A percentile compares a stretch with the other conserved stretches of the same genome.
These are phyloP conservation scores for Groenewaldozyma tartarivorans DNA, from an alignment of 805 yeast genomes.

Conservation along the genomic window DNA sequence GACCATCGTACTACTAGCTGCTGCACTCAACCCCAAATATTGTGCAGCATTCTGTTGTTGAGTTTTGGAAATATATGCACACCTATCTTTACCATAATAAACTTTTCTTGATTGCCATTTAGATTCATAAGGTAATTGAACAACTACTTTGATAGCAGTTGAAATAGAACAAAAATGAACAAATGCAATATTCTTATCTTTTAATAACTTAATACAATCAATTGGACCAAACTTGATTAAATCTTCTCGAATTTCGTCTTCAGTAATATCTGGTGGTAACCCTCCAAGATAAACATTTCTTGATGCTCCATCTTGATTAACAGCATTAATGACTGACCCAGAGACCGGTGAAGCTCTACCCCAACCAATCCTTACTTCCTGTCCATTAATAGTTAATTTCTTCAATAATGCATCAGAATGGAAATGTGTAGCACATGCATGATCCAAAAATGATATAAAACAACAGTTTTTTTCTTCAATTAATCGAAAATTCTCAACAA, in stretches of 20 bases:
- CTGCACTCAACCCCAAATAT: conserved; percentile 55
- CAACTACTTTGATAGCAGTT: conserved; percentile 80
- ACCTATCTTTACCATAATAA: conserved; percentile 85
- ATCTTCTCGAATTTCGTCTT: conserved; percentile 57
- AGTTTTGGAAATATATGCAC: conserved; percentile 84
- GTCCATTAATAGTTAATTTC: conserved; percentile 67
- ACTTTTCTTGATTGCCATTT: conserved; percentile 71
- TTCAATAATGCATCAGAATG: conserved; percentile 89
- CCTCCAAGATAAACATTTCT: conserved; percentile 88
- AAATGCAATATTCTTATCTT: conserved; percentile 69
- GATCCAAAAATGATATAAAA: conserved; percentile 80
- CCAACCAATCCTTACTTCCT: conserved; percentile 88
- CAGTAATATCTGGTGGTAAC: conserved; percentile 56
- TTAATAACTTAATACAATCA: conserved; percentile 69
- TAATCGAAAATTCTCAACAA: conserved; percentile 63
- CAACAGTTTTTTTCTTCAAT: conserved; percentile 86
- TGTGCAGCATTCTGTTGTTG: conserved; percentile 97
- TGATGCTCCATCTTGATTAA: conserved; percentile 81
- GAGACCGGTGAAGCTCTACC: conserved; percentile 71
- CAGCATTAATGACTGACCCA: conserved; percentile 65
- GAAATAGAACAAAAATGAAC: conserved; percentile 81
- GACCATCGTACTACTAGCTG: neutral
- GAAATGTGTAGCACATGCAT: conserved; percentile 78
- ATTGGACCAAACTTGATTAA: conserved; percentile 69
- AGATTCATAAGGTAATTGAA: conserved; percentile 50